A percentile compares a stretch with the other conserved stretches of the same genome.
These are phyloP conservation scores for Calocybe cyanea DNA, from an alignment of 768 basidiomycete species.

Conservation along the genomic window DNA sequence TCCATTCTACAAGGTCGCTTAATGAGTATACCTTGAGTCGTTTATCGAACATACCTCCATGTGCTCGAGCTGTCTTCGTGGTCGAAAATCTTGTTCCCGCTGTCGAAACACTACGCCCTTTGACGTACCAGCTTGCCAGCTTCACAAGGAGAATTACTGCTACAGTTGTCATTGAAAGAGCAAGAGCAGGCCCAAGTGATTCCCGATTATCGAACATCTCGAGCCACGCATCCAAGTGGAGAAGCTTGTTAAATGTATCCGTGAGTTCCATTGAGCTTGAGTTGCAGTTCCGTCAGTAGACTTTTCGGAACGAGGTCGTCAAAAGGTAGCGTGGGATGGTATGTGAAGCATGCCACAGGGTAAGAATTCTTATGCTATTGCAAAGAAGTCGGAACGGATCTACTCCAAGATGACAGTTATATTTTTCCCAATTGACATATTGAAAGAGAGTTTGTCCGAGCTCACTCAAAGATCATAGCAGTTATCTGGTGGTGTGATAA, in stretches of 20 bases:
- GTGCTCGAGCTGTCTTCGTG: conserved; percentile 5
- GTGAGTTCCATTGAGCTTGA: neutral
- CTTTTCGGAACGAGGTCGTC: neutral
- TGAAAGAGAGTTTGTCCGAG: too few species aligned
- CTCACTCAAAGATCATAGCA: too few species aligned
- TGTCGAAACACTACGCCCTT: neutral
- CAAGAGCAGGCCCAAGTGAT: conserved; percentile 1
- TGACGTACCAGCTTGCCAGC: neutral
- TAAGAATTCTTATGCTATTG: neutral
- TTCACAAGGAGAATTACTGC: neutral
- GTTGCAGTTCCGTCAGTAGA: neutral
- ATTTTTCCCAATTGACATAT: neutral
- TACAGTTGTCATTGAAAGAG: neutral
- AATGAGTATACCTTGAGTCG: neutral
- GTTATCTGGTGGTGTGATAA: too few species aligned
- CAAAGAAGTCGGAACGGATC: neutral
- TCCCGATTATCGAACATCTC: neutral
- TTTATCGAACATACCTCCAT: conserved; percentile 9
- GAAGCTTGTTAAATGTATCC: neutral
- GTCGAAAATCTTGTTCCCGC: too few species aligned
- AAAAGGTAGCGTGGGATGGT: neutral
- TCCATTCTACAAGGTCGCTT: conserved; percentile 41
- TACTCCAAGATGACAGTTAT: neutral
- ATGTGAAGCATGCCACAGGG: neutral
- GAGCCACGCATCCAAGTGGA: neutral